These are phyloP conservation scores for Tricholoma sp. DNA, from an alignment of 768 basidiomycete species.

Conservation along the genomic window DNA sequence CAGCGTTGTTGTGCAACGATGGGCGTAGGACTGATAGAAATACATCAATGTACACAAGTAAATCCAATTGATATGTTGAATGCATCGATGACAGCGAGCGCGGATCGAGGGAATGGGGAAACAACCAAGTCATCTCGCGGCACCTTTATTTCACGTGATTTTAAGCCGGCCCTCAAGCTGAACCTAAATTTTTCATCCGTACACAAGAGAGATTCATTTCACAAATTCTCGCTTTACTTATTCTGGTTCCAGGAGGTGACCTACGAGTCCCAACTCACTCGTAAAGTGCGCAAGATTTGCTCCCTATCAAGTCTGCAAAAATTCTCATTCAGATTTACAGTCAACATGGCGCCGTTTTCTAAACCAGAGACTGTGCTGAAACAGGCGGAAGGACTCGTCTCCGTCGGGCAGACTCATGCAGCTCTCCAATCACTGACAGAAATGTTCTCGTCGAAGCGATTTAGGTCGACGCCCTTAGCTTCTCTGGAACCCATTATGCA, in stretches of 20 bases:
- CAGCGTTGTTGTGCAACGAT: conserved; percentile 82
- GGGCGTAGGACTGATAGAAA: conserved; percentile 33
- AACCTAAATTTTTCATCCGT: conserved; percentile 15
- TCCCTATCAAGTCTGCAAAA: background rate
- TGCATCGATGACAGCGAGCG: too few species aligned
- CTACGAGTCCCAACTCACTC: conserved; percentile 2
- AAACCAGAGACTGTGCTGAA: conserved; percentile 90
- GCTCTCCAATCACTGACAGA: conserved; percentile 88
- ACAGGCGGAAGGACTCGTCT: conserved; percentile 91
- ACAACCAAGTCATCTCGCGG: too few species aligned
- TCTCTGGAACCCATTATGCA: conserved; percentile 94
- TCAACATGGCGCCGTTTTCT: conserved; percentile 79
- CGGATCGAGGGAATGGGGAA: too few species aligned
- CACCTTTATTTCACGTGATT: background rate
- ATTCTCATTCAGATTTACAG: conserved; percentile 5
- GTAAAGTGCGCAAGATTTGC: conserved; percentile 3
- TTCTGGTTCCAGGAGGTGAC: conserved; percentile 3
- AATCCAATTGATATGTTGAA: background rate
- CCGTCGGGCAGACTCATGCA: conserved; percentile 86
- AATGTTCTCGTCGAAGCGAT: conserved; percentile 91
- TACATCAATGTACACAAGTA: too few species aligned
- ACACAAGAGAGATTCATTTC: background rate
- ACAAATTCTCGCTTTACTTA: conserved; percentile 1
- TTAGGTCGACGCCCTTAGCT: conserved; percentile 83
- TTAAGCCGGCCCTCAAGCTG: conserved; percentile 6